These are phyloP conservation scores for Polyporus arcularius DNA, from an alignment of 768 basidiomycete genomes.

Conservation along the genomic window DNA sequence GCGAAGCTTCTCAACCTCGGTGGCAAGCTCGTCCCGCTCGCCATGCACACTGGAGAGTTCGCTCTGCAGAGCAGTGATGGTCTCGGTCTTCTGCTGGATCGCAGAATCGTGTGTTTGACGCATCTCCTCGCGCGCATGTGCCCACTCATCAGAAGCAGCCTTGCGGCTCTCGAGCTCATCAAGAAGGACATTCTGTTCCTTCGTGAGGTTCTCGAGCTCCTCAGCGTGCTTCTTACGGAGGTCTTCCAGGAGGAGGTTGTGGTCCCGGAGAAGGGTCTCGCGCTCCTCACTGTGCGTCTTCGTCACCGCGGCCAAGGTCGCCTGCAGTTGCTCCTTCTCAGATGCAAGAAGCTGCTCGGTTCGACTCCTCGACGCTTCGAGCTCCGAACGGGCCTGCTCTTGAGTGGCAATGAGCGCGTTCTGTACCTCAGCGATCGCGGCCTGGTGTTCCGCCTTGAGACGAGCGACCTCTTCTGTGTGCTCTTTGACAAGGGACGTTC, in stretches of 20 bases:
- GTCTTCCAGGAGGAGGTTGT: slow-evolving; percentile 31
- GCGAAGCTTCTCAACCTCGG: slow-evolving; percentile 48
- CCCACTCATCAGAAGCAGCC: slow-evolving; percentile 44
- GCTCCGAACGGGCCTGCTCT: slow-evolving; percentile 30
- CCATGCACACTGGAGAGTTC: slow-evolving; percentile 44
- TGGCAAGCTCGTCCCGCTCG: slow-evolving; percentile 45
- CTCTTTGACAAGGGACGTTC: slow-evolving; percentile 34
- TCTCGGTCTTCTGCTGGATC: slow-evolving; percentile 50
- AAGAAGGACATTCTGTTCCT: slow-evolving; percentile 37
- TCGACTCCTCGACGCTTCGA: slow-evolving; percentile 38
- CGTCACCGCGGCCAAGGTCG: slow-evolving; percentile 45
- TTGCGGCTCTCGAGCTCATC: slow-evolving; percentile 61
- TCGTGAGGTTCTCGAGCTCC: slow-evolving; percentile 39
- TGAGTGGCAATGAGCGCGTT: slow-evolving; percentile 29
- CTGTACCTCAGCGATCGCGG: slow-evolving; percentile 30
- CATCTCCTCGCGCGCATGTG: slow-evolving; percentile 33
- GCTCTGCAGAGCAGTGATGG: slow-evolving; percentile 50
- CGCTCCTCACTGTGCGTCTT: slow-evolving; percentile 50
- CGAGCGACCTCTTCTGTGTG: slow-evolving; percentile 42
- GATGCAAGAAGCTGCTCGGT: slow-evolving; percentile 39
- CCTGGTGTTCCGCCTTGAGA: slow-evolving; percentile 48
- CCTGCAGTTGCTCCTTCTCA: slow-evolving; percentile 48
- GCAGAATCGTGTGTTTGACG: slow-evolving; percentile 39
- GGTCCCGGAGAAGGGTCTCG: slow-evolving; percentile 38
- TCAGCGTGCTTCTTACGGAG: slow-evolving; percentile 20